A percentile compares a stretch with the other conserved stretches of the same genome.
Conservation (phyloP, 805 yeast species). For the Ascoidea asiatica region DNA sequence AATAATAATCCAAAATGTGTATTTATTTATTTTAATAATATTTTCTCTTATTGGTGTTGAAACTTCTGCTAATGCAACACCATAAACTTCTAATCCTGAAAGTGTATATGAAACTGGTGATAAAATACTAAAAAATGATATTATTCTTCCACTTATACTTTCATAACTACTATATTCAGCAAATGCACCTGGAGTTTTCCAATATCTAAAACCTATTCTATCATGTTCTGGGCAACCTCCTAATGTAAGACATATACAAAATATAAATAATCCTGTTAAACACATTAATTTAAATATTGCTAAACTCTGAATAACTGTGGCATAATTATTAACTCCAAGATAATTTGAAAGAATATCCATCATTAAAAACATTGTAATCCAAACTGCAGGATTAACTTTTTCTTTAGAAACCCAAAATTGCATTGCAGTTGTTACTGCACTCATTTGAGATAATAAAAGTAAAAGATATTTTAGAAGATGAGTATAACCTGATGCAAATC, state of each 20-base stretch:
- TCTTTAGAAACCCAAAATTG: constrained; percentile 39
- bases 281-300: constrained; percentile 40
- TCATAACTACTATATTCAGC: constrained; percentile 28
- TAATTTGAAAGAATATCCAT: constrained; percentile 28
- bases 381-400: constrained; percentile 40
- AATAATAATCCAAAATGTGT: constrained; percentile 48
- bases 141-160: constrained; percentile 29
- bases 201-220: constrained; percentile 49
- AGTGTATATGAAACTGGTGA: constrained; percentile 46
- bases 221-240: constrained; percentile 44
- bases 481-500: constrained; percentile 56
- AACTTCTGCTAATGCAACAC: constrained; percentile 45
- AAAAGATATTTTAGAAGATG: constrained; percentile 68
- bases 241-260: constrained; percentile 40
- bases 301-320: constrained; percentile 46
- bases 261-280: constrained; percentile 34
- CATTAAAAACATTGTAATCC: constrained; percentile 44
- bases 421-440: constrained; percentile 42
- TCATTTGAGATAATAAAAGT: constrained; percentile 48
- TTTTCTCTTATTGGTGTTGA: constrained; percentile 59
- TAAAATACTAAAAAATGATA: constrained; percentile 40
- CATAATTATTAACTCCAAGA: constrained; percentile 40
- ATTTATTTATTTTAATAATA: constrained; percentile 54
- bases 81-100: constrained; percentile 44
- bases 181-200: constrained; percentile 56